Conservation (phyloP, 768 basidiomycete genomes). For the Nidularia pulvinata region DNA sequence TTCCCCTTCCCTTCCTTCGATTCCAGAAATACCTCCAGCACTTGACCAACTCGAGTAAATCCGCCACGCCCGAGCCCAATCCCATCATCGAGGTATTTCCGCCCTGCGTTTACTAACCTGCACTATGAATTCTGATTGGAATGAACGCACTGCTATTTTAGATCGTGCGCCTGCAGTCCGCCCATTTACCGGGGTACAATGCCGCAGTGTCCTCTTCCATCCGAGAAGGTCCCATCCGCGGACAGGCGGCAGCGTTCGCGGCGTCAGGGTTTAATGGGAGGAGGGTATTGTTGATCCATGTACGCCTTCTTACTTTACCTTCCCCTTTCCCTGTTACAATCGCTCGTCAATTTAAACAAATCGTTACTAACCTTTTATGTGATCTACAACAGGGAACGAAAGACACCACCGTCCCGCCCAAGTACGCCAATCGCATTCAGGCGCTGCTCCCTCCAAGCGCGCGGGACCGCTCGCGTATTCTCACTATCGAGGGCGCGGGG, state of each 20-base stretch:
- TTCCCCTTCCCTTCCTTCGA: slow-evolving; percentile 2
- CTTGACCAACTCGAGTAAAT: slow-evolving; percentile 32
- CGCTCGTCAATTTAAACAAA: not conserved
- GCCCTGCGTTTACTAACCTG: not conserved
- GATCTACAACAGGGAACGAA: slow-evolving; percentile 45
- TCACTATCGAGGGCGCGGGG: slow-evolving; percentile 48
- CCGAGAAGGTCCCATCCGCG: slow-evolving; percentile 37
- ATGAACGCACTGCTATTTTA: not conserved
- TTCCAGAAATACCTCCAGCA: slow-evolving; percentile 50
- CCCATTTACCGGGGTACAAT: not conserved
- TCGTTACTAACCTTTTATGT: not conserved
- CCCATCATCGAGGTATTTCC: slow-evolving; percentile 41
- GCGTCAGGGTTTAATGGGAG: slow-evolving; percentile 45
- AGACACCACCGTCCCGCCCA: slow-evolving; percentile 54
- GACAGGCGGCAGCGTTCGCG: slow-evolving; percentile 52
- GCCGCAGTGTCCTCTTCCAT: not conserved
- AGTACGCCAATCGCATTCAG: slow-evolving; percentile 48
- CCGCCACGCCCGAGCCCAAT: slow-evolving; percentile 9
- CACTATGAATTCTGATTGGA: too few species aligned
- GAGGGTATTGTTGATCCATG: slow-evolving; percentile 66
- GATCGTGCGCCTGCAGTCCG: slow-evolving; percentile 24
- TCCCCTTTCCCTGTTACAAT: not conserved
- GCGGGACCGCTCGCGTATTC: slow-evolving; percentile 31
- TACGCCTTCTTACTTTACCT: not conserved
- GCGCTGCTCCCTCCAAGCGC: slow-evolving; percentile 36